These are phyloP conservation scores for Citrus australasica DNA, from an alignment of 345 rosid species.

Conservation along the genomic window DNA sequence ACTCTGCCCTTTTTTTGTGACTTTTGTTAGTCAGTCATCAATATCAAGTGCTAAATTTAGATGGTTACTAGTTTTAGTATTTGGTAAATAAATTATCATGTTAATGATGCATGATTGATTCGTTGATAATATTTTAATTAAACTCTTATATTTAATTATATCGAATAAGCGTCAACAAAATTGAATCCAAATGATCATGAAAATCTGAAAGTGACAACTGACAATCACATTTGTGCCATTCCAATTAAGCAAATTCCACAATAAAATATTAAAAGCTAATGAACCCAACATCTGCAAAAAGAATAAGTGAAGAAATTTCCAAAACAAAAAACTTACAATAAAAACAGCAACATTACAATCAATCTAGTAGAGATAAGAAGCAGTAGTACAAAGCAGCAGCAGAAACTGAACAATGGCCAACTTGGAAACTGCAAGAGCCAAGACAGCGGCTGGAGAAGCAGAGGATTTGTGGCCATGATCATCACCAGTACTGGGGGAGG, in stretches of 20 bases:
- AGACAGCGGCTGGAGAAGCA: constrained; percentile 10
- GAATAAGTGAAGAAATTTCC: background rate
- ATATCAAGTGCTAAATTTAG: too few species aligned
- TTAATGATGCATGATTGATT: too few species aligned
- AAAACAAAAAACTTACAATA: background rate
- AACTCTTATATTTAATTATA: too few species aligned
- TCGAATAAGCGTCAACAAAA: too few species aligned
- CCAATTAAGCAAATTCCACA: too few species aligned
- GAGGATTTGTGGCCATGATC: constrained; percentile 14
- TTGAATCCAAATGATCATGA: too few species aligned
- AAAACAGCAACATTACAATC: background rate
- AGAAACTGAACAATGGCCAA: constrained; percentile 6
- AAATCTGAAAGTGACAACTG: too few species aligned
- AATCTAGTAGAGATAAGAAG: constrained; percentile 18
- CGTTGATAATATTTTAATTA: too few species aligned
- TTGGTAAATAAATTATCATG: too few species aligned
- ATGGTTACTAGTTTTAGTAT: too few species aligned
- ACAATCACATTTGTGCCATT: background rate
- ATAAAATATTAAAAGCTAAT: background rate
- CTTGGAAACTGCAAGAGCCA: background rate
- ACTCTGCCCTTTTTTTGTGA: too few species aligned
- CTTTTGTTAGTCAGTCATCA: too few species aligned
- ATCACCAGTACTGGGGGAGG: background rate
- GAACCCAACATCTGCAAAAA: background rate
- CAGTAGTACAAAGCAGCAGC: background rate